These are phyloP conservation scores for Mycena pura DNA, from an alignment of 768 basidiomycete genomes.

Conservation along the genomic window DNA sequence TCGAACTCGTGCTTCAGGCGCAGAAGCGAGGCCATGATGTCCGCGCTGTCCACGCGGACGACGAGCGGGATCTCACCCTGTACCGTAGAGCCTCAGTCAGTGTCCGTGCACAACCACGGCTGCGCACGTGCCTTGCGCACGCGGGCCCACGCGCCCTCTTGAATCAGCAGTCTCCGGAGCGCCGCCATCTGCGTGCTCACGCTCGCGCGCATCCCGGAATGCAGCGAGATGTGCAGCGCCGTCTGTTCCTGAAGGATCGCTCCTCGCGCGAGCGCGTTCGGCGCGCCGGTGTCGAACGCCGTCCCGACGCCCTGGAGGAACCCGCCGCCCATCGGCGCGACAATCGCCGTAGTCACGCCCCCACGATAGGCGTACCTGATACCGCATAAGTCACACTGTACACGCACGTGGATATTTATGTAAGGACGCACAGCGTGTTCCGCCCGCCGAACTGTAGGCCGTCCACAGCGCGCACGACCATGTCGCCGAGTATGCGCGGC, in stretches of 20 bases:
- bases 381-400: neutral
- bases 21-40: slow-evolving; percentile 76
- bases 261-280: slow-evolving; percentile 61
- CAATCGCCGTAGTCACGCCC: slow-evolving; percentile 76
- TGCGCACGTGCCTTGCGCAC: slow-evolving; percentile 45
- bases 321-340: slow-evolving; percentile 60
- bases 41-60: slow-evolving; percentile 70
- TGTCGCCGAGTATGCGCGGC: slow-evolving; percentile 43
- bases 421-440: slow-evolving; percentile 51
- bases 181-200: slow-evolving; percentile 70
- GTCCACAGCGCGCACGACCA: slow-evolving; percentile 67
- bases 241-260: slow-evolving; percentile 72
- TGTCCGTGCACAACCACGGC: neutral
- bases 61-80: slow-evolving; percentile 71
- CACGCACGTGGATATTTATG: slow-evolving; percentile 17
- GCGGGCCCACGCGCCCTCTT: slow-evolving; percentile 38
- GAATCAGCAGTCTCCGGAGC: slow-evolving; percentile 54
- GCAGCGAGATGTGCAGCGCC: slow-evolving; percentile 66
- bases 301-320: slow-evolving; percentile 70
- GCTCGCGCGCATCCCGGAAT: slow-evolving; percentile 46
- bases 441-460: slow-evolving; percentile 62
- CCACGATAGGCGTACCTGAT: slow-evolving; percentile 72
- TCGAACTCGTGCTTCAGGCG: slow-evolving; percentile 64
- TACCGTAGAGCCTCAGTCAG: slow-evolving; percentile 40
- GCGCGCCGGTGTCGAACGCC: slow-evolving; percentile 64